Evolutionary conservation across 176 grass and related monocot genomes (phyloP).

Genomic region (Bromus sterilis): DNA sequence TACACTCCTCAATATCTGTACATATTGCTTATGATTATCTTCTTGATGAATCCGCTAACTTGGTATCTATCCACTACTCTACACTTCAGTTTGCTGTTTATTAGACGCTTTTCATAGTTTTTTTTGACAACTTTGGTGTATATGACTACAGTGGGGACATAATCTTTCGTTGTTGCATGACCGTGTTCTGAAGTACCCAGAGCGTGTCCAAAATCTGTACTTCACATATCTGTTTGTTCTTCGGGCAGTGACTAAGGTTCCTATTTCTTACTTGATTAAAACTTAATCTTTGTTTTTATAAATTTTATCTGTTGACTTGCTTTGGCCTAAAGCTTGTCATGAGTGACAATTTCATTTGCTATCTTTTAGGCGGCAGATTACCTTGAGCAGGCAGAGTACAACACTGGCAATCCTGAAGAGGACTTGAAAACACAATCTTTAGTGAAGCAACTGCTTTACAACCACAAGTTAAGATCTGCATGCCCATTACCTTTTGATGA

Average conservation of each 20-base stretch:
- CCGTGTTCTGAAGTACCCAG: slow-evolving; percentile 76
- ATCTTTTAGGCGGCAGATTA: slow-evolving; percentile 80
- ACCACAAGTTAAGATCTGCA: slow-evolving; percentile 65
- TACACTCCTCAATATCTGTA: slow-evolving; percentile 97
- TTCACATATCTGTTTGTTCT: slow-evolving; percentile 95
- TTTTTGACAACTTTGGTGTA: slow-evolving; percentile 13
- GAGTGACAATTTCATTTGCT: slow-evolving; percentile 15
- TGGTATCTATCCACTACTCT: slow-evolving; percentile 28
- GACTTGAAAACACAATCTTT: slow-evolving; percentile 84
- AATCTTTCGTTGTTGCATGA: slow-evolving; percentile 82
- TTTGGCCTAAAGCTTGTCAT: background rate
- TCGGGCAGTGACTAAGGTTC: slow-evolving; percentile 91
- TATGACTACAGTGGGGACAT: slow-evolving; percentile 69
- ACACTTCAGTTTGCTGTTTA: background rate
- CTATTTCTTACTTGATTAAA: slow-evolving; percentile 1
- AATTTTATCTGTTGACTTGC: background rate
- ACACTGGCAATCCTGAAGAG: slow-evolving; percentile 69
- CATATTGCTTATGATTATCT: slow-evolving; percentile 97
- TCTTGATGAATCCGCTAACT: slow-evolving; percentile 47
- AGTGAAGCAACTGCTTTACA: slow-evolving; percentile 67
- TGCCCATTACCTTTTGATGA: slow-evolving; percentile 82
- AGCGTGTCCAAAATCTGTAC: slow-evolving; percentile 81
- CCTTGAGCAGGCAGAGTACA: slow-evolving; percentile 94
- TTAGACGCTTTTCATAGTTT: background rate
- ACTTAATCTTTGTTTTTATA: background rate